Conservation (phyloP, 352 stramenopile genomes). For the Phytophthora pini region DNA sequence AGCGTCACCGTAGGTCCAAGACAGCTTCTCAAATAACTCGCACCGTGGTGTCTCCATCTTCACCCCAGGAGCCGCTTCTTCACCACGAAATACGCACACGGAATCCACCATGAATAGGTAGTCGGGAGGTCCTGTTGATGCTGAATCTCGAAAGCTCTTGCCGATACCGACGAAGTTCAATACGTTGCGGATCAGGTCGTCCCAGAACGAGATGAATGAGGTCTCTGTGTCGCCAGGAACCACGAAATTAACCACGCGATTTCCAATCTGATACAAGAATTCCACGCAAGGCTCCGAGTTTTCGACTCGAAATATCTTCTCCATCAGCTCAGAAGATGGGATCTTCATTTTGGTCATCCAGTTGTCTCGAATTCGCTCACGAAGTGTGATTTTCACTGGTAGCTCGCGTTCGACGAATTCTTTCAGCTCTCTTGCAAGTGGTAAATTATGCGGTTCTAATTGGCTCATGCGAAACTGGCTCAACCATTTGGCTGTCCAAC, state of each 20-base stretch:
- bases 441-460: neutral
- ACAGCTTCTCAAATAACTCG: conserved; percentile 22
- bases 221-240: neutral
- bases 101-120: neutral
- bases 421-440: neutral
- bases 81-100: neutral
- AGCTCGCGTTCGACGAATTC: conserved; percentile 2
- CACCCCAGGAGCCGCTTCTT: no score
- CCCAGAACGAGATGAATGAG: neutral
- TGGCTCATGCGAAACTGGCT: conserved; percentile 1
- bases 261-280: neutral
- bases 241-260: neutral
- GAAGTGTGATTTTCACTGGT: neutral
- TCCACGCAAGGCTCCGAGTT: neutral
- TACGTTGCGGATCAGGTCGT: neutral
- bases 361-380: neutral
- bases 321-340: neutral
- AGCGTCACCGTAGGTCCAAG: conserved; percentile 40
- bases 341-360: conserved; percentile 3
- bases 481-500: conserved; percentile 3
- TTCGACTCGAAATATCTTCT: neutral
- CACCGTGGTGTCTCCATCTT: conserved; percentile 24
- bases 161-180: neutral
- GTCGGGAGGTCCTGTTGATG: neutral
- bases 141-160: neutral